Evolutionary conservation across 73 alveolate genomes (phyloP).

Genomic region (Paramecium caudatum): DNA sequence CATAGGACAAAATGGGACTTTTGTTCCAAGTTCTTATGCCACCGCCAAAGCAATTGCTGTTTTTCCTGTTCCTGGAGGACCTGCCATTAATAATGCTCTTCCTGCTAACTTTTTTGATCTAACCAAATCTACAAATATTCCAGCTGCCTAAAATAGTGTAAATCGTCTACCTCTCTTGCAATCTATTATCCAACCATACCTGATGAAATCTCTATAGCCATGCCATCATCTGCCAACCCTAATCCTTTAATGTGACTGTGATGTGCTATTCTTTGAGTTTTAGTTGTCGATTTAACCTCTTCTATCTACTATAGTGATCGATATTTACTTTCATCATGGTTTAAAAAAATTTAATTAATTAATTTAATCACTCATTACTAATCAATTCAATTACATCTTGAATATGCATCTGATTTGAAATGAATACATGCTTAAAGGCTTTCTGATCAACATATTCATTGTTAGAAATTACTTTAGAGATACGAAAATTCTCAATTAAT

Average conservation of each 20-base stretch:
- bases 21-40: constrained; percentile 99
- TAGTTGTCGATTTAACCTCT: constrained; percentile 99
- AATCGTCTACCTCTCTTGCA: constrained; percentile 85
- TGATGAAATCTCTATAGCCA: constrained; percentile 88
- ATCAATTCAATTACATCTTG: background rate
- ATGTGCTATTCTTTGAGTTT: constrained; percentile 98
- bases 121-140: constrained; percentile 99
- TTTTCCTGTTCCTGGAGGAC: constrained; percentile 99
- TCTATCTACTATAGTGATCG: constrained; percentile 83
- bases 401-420: background rate
- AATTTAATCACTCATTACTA: background rate
- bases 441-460: constrained; percentile 16
- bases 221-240: constrained; percentile 97
- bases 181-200: constrained; percentile 99
- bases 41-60: constrained; percentile 99
- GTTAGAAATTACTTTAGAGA: constrained; percentile 29
- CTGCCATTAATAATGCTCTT: constrained; percentile 98
- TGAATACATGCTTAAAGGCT: constrained; percentile 49
- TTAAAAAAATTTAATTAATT: constrained; percentile 27
- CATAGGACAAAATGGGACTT: constrained; percentile 99
- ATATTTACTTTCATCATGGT: constrained; percentile 61
- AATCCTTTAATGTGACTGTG: constrained; percentile 99
- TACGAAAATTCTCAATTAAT: background rate
- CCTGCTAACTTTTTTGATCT: constrained; percentile 99
- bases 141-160: constrained; percentile 95